Percentiles rank a stretch among this genome's conserved stretches.
Conservation (phyloP, 345 rosid genomes). For the Pseudoturritis turrita region DNA sequence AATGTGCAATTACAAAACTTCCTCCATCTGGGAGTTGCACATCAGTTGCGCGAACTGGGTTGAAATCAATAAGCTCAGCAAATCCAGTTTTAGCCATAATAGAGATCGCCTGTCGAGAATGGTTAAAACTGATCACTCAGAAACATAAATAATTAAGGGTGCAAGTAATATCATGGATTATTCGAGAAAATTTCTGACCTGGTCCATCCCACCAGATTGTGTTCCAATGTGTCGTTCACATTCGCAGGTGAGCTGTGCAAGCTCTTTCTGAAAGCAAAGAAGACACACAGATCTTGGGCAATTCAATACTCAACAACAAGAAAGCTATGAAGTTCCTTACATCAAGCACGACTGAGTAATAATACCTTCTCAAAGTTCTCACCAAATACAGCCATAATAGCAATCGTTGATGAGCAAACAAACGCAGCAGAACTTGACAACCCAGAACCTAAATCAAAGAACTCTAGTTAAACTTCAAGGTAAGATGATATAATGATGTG, state of each 20-base stretch:
- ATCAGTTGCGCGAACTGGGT: conserved; percentile 93
- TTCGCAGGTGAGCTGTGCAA: conserved; percentile 92
- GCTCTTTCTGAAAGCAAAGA: conserved; percentile 67
- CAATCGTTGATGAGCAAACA: conserved; percentile 91
- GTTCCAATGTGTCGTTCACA: conserved; percentile 97
- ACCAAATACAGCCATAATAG: conserved; percentile 82
- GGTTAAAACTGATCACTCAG: not conserved
- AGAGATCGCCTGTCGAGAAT: conserved; percentile 78
- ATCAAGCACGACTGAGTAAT: not conserved
- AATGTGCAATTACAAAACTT: conserved; percentile 87
- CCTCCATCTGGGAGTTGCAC: conserved; percentile 97
- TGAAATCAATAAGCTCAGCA: conserved; percentile 99
- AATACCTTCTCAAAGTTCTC: conserved; percentile 76
- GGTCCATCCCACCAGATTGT: conserved; percentile 99
- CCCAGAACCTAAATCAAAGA: conserved; percentile 65
- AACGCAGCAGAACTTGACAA: conserved; percentile 95
- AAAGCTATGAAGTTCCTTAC: not conserved
- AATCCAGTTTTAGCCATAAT: conserved; percentile 93
- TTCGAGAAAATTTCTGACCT: conserved; percentile 40
- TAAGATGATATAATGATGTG: not conserved
- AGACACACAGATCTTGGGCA: not conserved
- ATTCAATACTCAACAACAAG: not conserved
- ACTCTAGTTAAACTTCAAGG: not conserved
- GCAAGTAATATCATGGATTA: not conserved
- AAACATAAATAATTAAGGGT: not conserved